These are phyloP conservation scores for Podaxis pistillaris DNA, from an alignment of 768 basidiomycete genomes.

Conservation along the genomic window DNA sequence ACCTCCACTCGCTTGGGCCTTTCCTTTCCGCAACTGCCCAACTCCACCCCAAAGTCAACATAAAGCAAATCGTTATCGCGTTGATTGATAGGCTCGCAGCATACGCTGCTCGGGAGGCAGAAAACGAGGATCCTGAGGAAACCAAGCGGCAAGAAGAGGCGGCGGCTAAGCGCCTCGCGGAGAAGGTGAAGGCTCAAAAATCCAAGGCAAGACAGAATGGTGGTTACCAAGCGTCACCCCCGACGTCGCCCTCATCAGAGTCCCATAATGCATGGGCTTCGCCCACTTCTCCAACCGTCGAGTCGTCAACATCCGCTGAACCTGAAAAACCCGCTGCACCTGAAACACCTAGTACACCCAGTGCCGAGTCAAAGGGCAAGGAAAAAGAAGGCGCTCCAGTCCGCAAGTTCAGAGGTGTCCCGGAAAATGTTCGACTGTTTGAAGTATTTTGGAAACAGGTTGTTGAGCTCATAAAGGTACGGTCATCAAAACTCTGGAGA, in stretches of 20 bases:
- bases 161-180: slow-evolving; percentile 83
- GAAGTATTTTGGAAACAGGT: slow-evolving; percentile 99
- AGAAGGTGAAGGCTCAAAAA: slow-evolving; percentile 78
- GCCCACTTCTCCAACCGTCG: slow-evolving; percentile 34
- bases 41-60: slow-evolving; percentile 96
- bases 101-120: slow-evolving; percentile 95
- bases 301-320: slow-evolving; percentile 18
- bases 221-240: slow-evolving; percentile 29
- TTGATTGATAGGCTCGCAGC: slow-evolving; percentile 94
- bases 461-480: slow-evolving; percentile 93
- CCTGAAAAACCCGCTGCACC: slow-evolving; percentile 28
- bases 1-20: slow-evolving; percentile 91
- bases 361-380: slow-evolving; percentile 43
- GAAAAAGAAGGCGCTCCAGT: slow-evolving; percentile 55
- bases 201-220: slow-evolving; percentile 57
- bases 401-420: slow-evolving; percentile 91
- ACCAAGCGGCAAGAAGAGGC: slow-evolving; percentile 92
- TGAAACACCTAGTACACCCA: slow-evolving; percentile 24
- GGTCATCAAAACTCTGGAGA: slow-evolving; percentile 18
- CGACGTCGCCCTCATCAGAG: slow-evolving; percentile 38
- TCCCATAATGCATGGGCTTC: slow-evolving; percentile 41
- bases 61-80: slow-evolving; percentile 97
- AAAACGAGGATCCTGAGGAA: slow-evolving; percentile 94
- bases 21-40: slow-evolving; percentile 97
- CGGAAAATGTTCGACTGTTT: slow-evolving; percentile 92